These are phyloP conservation scores for Hypoxylon sp. DNA, from an alignment of 2,329 filamentous ascomycete genomes.

Conservation along the genomic window DNA sequence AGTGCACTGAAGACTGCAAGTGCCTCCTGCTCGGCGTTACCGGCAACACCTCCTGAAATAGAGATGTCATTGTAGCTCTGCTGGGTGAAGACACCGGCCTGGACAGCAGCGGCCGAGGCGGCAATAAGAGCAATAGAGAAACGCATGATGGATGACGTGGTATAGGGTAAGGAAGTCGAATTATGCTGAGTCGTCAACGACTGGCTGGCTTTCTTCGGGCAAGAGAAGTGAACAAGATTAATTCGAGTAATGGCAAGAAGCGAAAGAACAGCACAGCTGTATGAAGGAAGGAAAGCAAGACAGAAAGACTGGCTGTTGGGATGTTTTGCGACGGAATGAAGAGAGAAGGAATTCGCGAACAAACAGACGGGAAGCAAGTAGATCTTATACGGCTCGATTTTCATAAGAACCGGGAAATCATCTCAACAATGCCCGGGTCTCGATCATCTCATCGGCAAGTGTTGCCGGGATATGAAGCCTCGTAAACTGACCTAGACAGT, in stretches of 20 bases:
- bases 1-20: constrained; percentile 58
- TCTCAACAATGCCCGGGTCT: constrained; percentile 23
- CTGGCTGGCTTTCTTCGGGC: constrained; percentile 18
- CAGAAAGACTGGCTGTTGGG: constrained; percentile 33
- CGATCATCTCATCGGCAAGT: constrained; percentile 26
- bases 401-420: constrained; percentile 41
- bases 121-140: constrained; percentile 49
- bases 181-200: constrained; percentile 31
- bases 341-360: constrained; percentile 35
- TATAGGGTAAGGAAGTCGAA: constrained; percentile 7
- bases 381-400: constrained; percentile 49
- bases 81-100: constrained; percentile 50
- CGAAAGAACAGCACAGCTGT: constrained; percentile 54
- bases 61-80: constrained; percentile 62
- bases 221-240: constrained; percentile 28
- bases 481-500: constrained; percentile 20
- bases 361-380: constrained; percentile 33
- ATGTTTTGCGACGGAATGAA: constrained; percentile 40
- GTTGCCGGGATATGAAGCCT: constrained; percentile 26
- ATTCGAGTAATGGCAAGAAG: constrained; percentile 46
- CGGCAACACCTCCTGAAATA: constrained; percentile 63
- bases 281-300: constrained; percentile 24
- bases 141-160: constrained; percentile 47
- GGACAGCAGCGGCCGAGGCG: constrained; percentile 43
- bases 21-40: constrained; percentile 62